phyloP scores from a whole-genome alignment of 140 eudicot genomes.

The Oenanthe javanica region DNA sequence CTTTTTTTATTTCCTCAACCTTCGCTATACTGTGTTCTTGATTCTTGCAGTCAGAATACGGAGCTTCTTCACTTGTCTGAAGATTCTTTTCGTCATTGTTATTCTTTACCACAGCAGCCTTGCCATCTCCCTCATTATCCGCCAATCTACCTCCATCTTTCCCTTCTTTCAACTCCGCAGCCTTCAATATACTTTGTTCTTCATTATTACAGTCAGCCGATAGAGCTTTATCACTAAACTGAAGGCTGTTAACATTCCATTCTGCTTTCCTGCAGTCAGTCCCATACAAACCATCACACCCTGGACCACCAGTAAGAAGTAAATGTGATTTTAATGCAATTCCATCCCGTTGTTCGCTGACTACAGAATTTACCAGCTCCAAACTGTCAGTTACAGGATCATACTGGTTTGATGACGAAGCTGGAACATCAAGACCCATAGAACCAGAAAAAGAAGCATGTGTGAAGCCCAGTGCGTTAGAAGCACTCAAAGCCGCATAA shows the following conservation, averaged over 20 bases:
- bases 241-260: background rate
- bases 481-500: conserved; percentile 11
- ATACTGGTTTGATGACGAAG: background rate
- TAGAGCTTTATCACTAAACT: background rate
- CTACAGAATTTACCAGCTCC: conserved; percentile 1
- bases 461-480: background rate
- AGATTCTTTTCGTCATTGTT: conserved; percentile 1
- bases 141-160: background rate
- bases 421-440: background rate
- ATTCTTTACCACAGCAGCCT: background rate
- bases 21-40: background rate
- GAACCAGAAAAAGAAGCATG: background rate
- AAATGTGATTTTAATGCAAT: background rate
- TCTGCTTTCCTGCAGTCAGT: background rate
- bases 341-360: background rate
- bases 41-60: background rate
- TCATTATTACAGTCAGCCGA: background rate
- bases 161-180: conserved; percentile 1
- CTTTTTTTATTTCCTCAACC: conserved; percentile 2
- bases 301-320: background rate
- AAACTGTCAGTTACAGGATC: conserved; percentile 8
- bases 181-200: background rate
- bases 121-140: background rate
- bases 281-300: background rate
- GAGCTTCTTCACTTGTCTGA: background rate